Base-by-base conservation (phyloP, 805 yeast species). In the Pichia nanzhaoensis region DNA sequence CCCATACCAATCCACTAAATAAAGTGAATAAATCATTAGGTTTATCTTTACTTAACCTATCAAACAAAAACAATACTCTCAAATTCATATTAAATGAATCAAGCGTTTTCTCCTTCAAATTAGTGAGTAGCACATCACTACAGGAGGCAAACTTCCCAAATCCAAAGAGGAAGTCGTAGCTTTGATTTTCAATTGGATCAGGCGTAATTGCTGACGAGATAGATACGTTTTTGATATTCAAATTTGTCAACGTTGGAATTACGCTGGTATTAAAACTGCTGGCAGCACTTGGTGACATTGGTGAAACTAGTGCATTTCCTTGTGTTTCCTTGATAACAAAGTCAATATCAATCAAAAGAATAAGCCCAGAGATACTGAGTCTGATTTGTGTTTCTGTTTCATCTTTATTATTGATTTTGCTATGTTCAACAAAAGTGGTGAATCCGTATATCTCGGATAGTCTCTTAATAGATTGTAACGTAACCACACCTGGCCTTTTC, bases 371-470 rank as follows among this genome's bases (percentile, higher is more conserved):
- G 65, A 62, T 33, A 65, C 46, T 38, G 67, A 49, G 27, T 61
- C 62, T 24, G 52, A 52, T 20, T 42, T 30, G 33, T 30, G 41
- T 9, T 12, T 37, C 16, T 16, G 17, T n/a, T 17, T 14, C 36
- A 8, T 39, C 42, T 10, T 32, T 12, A 5, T 6, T 9, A 14
- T 33, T 18, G 2, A 30, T 32, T 13, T 41, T 41, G 10, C 28
- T 37, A 13, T 32, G 27, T 38, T 45, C 48, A 22, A 45, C 39
- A 28, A 45, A 45, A 3, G 48, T 64, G 38, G 65, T 68, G 45
- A 66, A 66, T 2, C 69, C 70, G 44, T 66, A 65, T n/a, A 63
- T 57, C 38, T 61, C 61, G 12, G 68, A 61, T 12, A 66, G 47
- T 19, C 62, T 48, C 37, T 62, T 60, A 45, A 66, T 61, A 6